A percentile compares a stretch with the other conserved stretches of the same genome.
These are phyloP conservation scores for Plasmodium berghei DNA, from an alignment of 169 alveolate species.

Conservation along the genomic window DNA sequence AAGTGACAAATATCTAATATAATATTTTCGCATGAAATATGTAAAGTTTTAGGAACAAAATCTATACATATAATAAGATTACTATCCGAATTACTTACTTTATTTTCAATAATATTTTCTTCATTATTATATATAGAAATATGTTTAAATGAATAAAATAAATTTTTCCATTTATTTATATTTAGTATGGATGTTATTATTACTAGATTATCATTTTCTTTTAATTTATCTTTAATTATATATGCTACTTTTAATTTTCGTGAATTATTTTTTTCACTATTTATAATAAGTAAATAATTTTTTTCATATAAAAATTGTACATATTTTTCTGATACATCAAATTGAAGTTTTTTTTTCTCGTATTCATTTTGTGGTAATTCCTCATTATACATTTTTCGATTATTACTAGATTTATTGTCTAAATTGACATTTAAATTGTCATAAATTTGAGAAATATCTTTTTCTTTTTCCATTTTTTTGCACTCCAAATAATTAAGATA, in stretches of 20 bases:
- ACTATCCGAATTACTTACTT: not conserved
- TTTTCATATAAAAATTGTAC: conserved; percentile 22
- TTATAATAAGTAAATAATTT: conserved; percentile 52
- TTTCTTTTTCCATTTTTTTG: conserved; percentile 3
- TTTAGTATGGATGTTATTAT: conserved; percentile 53
- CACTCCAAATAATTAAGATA: conserved; percentile 47
- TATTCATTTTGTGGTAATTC: not conserved
- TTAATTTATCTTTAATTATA: conserved; percentile 36
- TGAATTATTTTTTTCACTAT: conserved; percentile 46
- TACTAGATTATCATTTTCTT: conserved; percentile 31
- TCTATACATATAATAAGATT: conserved; percentile 70
- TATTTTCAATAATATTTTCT: conserved; percentile 26
- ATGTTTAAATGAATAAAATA: conserved; percentile 4
- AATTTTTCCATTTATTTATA: conserved; percentile 40
- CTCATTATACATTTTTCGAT: not conserved
- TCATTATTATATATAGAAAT: conserved; percentile 48
- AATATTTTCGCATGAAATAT: conserved; percentile 32
- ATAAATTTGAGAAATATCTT: no score
- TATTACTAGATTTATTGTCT: not conserved
- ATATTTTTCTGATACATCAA: conserved; percentile 20
- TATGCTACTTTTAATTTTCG: conserved; percentile 63
- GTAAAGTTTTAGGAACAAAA: conserved; percentile 59
- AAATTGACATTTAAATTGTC: no score
- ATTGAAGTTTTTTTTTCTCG: conserved; percentile 15
- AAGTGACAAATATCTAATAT: conserved; percentile 62